Conservation (phyloP, 306 rosid genomes). For the Dalbergia cultrata region DNA sequence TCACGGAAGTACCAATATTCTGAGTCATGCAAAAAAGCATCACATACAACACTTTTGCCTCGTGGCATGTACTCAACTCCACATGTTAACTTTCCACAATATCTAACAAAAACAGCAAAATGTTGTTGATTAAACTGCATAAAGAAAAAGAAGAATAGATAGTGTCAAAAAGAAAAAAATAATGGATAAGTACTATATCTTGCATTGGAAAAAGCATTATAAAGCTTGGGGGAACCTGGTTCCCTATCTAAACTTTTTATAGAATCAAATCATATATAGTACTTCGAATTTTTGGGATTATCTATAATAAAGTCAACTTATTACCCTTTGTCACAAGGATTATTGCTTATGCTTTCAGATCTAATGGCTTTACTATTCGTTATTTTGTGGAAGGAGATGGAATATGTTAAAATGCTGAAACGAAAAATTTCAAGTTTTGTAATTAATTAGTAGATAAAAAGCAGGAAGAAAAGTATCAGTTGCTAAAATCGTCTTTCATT, state of each 20-base stretch:
- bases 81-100: not conserved
- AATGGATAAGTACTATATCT: not conserved
- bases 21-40: constrained; percentile 18
- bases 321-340: not conserved
- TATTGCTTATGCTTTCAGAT: not conserved
- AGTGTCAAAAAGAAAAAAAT: not conserved
- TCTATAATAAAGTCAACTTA: not conserved
- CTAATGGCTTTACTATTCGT: no score
- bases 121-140: not conserved
- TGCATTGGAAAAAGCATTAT: not conserved
- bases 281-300: not conserved
- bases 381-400: no score
- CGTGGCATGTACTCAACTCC: constrained; percentile 8
- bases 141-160: not conserved
- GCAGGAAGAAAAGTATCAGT: no score
- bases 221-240: constrained; percentile 24
- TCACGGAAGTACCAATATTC: not conserved
- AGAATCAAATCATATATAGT: not conserved
- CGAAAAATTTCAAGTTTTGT: no score
- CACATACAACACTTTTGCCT: not conserved
- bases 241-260: constrained; percentile 5
- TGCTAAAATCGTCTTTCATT: no score
- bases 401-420: no score
- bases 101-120: constrained; percentile 10
- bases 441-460: no score